Conservation (phyloP, 352 stramenopile genomes). For the Aphanomyces invadans region DNA sequence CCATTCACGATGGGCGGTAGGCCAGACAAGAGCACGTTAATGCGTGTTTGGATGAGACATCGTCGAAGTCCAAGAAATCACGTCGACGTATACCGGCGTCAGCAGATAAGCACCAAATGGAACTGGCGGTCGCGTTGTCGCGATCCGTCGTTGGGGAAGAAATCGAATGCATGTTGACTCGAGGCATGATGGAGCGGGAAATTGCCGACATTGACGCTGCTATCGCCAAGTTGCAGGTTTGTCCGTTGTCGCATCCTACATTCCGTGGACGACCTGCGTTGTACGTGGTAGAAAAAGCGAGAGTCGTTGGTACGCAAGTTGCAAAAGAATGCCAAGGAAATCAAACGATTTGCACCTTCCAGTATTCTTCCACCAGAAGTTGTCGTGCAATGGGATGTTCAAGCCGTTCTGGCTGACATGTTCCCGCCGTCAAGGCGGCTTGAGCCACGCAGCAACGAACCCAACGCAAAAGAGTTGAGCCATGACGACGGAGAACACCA, state of each 20-base stretch:
- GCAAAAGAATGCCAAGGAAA: slow-evolving; percentile 12
- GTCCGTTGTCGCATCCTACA: neutral
- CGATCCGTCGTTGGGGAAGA: slow-evolving; percentile 14
- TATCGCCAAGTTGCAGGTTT: slow-evolving; percentile 12
- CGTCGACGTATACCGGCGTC: no score
- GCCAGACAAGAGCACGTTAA: slow-evolving; percentile 21
- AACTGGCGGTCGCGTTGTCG: slow-evolving; percentile 10
- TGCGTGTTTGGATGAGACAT: slow-evolving; percentile 6
- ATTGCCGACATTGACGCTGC: slow-evolving; percentile 14
- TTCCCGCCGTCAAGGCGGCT: neutral
- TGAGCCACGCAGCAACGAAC: no score
- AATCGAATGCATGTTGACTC: slow-evolving; percentile 1
- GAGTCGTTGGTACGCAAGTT: neutral
- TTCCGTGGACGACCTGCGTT: no score
- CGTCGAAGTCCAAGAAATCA: slow-evolving; percentile 9
- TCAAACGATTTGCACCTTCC: neutral
- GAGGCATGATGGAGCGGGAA: slow-evolving; percentile 3
- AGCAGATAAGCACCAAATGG: slow-evolving; percentile 8
- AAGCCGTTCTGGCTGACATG: neutral
- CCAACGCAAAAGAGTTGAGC: no score
- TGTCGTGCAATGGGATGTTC: neutral
- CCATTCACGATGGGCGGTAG: neutral
- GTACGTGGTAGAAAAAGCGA: slow-evolving; percentile 12
- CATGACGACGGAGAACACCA: no score
- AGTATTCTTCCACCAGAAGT: slow-evolving; percentile 1